phyloP scores from a whole-genome alignment of 2,329 filamentous ascomycete genomes.

The Xenoacremonium recifei region DNA sequence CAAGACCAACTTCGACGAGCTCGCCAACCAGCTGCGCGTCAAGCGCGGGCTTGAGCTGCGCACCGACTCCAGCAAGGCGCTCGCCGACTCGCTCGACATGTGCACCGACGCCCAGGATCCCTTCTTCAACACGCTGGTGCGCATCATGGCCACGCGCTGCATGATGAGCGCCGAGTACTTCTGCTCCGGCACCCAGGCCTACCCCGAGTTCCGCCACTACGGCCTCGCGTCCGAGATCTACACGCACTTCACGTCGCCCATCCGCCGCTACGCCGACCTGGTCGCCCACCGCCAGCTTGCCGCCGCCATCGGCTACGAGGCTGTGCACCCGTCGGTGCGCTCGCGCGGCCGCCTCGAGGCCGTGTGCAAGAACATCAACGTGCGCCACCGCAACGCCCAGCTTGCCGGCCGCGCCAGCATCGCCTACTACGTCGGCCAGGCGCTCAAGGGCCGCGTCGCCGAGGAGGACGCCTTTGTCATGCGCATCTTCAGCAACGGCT shows the following conservation, averaged over 20 bases:
- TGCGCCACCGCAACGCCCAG: slow-evolving; percentile 94
- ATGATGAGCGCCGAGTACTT: slow-evolving; percentile 99
- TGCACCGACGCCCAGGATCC: slow-evolving; percentile 80
- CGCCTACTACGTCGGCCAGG: slow-evolving; percentile 97
- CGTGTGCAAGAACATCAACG: slow-evolving; percentile 98
- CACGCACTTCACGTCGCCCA: slow-evolving; percentile 97
- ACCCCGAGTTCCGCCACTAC: slow-evolving; percentile 95
- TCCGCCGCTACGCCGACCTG: slow-evolving; percentile 95
- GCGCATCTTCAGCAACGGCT: slow-evolving; percentile 95
- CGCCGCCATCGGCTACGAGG: slow-evolving; percentile 90
- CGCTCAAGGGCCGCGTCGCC: slow-evolving; percentile 72
- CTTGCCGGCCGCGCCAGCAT: slow-evolving; percentile 91
- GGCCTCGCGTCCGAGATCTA: slow-evolving; percentile 96
- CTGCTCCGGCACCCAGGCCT: slow-evolving; percentile 87
- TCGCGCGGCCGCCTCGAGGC: slow-evolving; percentile 83
- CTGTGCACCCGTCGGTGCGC: slow-evolving; percentile 76
- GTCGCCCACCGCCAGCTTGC: slow-evolving; percentile 92
- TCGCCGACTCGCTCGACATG: slow-evolving; percentile 85
- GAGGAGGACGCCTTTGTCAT: slow-evolving; percentile 95
- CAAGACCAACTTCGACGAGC: slow-evolving; percentile 94
- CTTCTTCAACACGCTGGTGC: slow-evolving; percentile 97
- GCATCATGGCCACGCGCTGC: slow-evolving; percentile 95
- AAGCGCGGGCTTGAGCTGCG: slow-evolving; percentile 79
- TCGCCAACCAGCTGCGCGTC: slow-evolving; percentile 84
- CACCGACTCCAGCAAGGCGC: slow-evolving; percentile 84